A percentile compares a stretch with the other conserved stretches of the same genome.
phyloP scores from a whole-genome alignment of 202 grass and related monocot genomes.

The Panicum hallii region DNA sequence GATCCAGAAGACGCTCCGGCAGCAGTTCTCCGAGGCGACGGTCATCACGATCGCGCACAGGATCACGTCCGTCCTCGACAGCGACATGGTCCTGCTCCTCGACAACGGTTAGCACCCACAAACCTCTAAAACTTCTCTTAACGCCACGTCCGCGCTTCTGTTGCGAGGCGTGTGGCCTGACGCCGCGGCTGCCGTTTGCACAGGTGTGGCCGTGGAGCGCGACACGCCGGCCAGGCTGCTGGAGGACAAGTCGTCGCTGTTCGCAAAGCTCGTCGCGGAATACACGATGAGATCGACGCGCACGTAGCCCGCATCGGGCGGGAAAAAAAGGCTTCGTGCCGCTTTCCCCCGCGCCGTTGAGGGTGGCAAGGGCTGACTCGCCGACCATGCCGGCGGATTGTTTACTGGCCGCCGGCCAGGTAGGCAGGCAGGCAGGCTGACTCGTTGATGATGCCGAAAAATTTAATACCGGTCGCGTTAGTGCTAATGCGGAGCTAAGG shows the following conservation, averaged over 20 bases:
- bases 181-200: not conserved
- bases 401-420: not conserved
- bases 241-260: constrained; percentile 78
- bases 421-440: not conserved
- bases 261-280: constrained; percentile 83
- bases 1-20: constrained; percentile 85
- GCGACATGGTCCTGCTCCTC: constrained; percentile 91
- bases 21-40: constrained; percentile 80
- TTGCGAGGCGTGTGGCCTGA: constrained; percentile 10
- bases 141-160: not conserved
- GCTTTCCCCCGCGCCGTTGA: constrained; percentile 26
- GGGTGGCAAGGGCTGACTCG: constrained; percentile 21
- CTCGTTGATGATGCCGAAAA: constrained; percentile 54
- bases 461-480: not conserved
- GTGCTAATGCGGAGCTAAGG: constrained; percentile 6
- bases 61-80: constrained; percentile 90
- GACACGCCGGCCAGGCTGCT: constrained; percentile 72
- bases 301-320: not conserved
- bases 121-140: not conserved
- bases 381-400: not conserved
- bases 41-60: constrained; percentile 94
- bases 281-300: constrained; percentile 86
- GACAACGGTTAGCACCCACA: constrained; percentile 75
- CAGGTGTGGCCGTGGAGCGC: constrained; percentile 79
- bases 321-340: not conserved